Conservation (phyloP, 2,329 filamentous ascomycete species). For the Thermothelomyces thermophilus region DNA sequence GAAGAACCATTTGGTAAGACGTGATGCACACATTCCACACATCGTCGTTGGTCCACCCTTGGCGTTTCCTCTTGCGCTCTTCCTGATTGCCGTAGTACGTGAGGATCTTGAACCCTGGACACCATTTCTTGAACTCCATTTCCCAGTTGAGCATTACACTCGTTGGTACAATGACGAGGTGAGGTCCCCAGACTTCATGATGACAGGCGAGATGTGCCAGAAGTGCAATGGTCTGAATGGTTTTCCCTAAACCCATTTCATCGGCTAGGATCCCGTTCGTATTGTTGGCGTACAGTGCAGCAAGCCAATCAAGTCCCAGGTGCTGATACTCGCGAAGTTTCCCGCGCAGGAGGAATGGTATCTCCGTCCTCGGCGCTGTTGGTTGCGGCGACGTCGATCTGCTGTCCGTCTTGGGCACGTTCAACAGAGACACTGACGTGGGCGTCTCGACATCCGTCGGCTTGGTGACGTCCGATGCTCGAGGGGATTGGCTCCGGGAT, state of each 20-base stretch:
- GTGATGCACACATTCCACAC: slow-evolving; percentile 97
- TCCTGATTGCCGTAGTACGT: slow-evolving; percentile 94
- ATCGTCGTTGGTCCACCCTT: slow-evolving; percentile 89
- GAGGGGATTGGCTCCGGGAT: slow-evolving; percentile 42
- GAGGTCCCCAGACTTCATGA: slow-evolving; percentile 89
- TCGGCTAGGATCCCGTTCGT: slow-evolving; percentile 96
- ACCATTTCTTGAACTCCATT: slow-evolving; percentile 99
- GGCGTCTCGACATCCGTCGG: slow-evolving; percentile 43
- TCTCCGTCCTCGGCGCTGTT: slow-evolving; percentile 54
- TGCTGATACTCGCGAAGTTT: slow-evolving; percentile 94
- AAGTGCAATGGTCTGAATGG: slow-evolving; percentile 93
- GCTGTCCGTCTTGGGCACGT: slow-evolving; percentile 29
- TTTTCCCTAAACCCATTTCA: slow-evolving; percentile 98
- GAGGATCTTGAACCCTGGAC: slow-evolving; percentile 94
- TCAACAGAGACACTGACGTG: slow-evolving; percentile 33
- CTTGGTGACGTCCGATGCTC: slow-evolving; percentile 46
- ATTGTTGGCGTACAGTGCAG: slow-evolving; percentile 81
- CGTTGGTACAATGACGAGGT: slow-evolving; percentile 91
- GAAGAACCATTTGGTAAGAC: slow-evolving; percentile 90
- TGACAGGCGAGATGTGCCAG: slow-evolving; percentile 87
- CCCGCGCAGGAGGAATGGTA: slow-evolving; percentile 78
- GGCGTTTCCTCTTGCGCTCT: slow-evolving; percentile 82
- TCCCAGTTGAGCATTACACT: slow-evolving; percentile 99
- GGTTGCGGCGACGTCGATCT: slow-evolving; percentile 30
- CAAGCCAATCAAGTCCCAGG: slow-evolving; percentile 94